Evolutionary conservation across 1,284 basidiomycete genomes (phyloP).

Genomic region (Vanrija sp.): DNA sequence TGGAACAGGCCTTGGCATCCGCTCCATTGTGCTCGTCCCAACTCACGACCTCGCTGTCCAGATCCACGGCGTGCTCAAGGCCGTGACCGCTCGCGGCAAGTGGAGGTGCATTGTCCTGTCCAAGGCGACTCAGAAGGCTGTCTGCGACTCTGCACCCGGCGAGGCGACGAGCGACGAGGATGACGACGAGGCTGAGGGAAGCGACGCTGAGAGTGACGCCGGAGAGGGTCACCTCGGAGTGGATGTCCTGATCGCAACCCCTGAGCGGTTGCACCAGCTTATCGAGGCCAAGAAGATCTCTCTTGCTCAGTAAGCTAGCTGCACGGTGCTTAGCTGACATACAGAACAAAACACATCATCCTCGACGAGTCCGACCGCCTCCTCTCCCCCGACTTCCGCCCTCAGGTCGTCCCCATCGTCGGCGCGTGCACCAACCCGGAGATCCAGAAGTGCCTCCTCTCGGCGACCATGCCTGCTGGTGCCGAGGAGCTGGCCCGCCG

Average conservation of each 20-base stretch:
- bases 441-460: slow-evolving; percentile 86
- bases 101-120: slow-evolving; percentile 80
- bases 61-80: slow-evolving; percentile 76
- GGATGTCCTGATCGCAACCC: slow-evolving; percentile 49
- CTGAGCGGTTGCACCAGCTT: slow-evolving; percentile 53
- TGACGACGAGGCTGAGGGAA: slow-evolving; percentile 13
- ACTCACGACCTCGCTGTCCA: slow-evolving; percentile 96
- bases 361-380: slow-evolving; percentile 90
- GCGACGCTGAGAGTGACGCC: background rate
- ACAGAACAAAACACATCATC: slow-evolving; percentile 73
- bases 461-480: slow-evolving; percentile 85
- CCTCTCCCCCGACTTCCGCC: slow-evolving; percentile 80
- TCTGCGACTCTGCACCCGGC: slow-evolving; percentile 41
- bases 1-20: slow-evolving; percentile 57
- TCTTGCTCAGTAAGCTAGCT: slow-evolving; percentile 62
- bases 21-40: slow-evolving; percentile 80
- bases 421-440: slow-evolving; percentile 69
- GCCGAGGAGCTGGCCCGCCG: slow-evolving; percentile 82
- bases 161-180: slow-evolving; percentile 13
- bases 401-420: slow-evolving; percentile 84
- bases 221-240: slow-evolving; percentile 25
- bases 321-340: background rate
- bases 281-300: slow-evolving; percentile 65
- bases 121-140: slow-evolving; percentile 62
- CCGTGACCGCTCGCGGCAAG: slow-evolving; percentile 64